Base-by-base conservation (phyloP, 2,329 filamentous ascomycete genomes). In the Arthrobotrys entomopaga region DNA sequence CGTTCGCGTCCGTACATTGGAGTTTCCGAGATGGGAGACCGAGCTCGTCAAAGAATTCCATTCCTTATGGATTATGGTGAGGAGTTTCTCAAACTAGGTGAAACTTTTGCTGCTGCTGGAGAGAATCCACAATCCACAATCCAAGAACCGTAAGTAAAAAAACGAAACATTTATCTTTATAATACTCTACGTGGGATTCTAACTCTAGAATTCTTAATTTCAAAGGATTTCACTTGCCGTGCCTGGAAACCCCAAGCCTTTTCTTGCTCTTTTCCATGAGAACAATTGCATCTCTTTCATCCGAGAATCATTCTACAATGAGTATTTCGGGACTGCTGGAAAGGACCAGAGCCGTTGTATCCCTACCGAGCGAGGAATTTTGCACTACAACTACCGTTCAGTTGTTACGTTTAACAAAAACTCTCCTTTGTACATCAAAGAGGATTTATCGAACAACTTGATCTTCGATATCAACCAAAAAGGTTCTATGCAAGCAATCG, bases 371-470 rank as follows among this genome's bases (percentile, higher is more conserved):
- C 24, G 10, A 15, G 59, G 67, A 2, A 72, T 72, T 16, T 20
- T 72, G 2, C 52, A 65, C 24, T 72, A 72, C 19, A 50, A 29
- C 20, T 10, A 11, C 16, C 67, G 67, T 11, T 72, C 67, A 7
- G 57, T 72, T 38, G 67, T 72, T 53, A 72, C 38, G 16, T 72
- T 72, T 40, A 72, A 72, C 24, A 72, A 65, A n/a, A 60, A 49
- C n/a, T 72, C 67, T 6, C 67, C 67, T 5, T 38, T 72, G 6
- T 72, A 72, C 20, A 64, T 72, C 19, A 53, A 48, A 13, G 67
- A 72, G 15, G 22, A 13, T 5, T 52, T 72, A 19, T 59, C 67
- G 5, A 16, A 49, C 5, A 29, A 40, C 13, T 6, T 8, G 11
- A 48, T 72, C 1, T 58, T 72, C 43, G 46, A 72, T 42, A 40